Evolutionary conservation across 768 basidiomycete genomes (phyloP), one percentile per base, ranked within the genome.

Genomic region (Rhodotorula graminis): DNA sequence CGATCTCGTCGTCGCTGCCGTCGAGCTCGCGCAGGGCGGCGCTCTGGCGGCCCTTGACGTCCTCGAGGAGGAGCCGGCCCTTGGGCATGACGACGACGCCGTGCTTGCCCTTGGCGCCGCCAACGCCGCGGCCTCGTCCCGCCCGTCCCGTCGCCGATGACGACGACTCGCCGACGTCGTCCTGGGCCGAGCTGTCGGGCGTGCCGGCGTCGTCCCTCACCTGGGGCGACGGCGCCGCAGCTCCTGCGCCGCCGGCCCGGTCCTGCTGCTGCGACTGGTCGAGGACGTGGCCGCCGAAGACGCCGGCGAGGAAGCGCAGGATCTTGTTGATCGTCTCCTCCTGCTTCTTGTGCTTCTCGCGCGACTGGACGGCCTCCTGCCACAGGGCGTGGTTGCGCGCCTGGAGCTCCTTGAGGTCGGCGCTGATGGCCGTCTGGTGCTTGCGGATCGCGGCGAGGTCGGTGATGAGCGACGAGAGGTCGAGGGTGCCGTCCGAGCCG

Each of bases 291-390:
- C 81, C 82, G 5, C 83, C 83, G 82, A 98, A 98, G 6, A 97
- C 89, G 21, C 92, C 89, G 18, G 94, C 94, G 67, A 99, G 82
- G 82, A 99, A 98, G 71, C 92, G 90, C 74, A 99, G 86, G 72
- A 99, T 98, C 67, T 91, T 84, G 78, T 96, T 93, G 80, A 98
- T 93, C 31, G 93, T 96, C 80, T 98, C 93, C 79, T 96, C 90
- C 75, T 97, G 93, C 79, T 91, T 93, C 80, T 92, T 88, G 78
- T 95, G 89, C 68, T 88, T 86, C 75, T 89, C 87, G 25, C 93
- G 84, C 3, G 91, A 87, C 46, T 86, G 83, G 75, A 92, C 81
- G 2, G 92, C 88, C 79, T 98, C 93, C 79, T 92, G 88, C 95
- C 95, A 99, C n/a, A 98, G 82, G 31, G 88, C 83, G 74, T 93